These are phyloP conservation scores for Aleurites moluccanus DNA, from an alignment of 441 rosid genomes.

Conservation along the genomic window DNA sequence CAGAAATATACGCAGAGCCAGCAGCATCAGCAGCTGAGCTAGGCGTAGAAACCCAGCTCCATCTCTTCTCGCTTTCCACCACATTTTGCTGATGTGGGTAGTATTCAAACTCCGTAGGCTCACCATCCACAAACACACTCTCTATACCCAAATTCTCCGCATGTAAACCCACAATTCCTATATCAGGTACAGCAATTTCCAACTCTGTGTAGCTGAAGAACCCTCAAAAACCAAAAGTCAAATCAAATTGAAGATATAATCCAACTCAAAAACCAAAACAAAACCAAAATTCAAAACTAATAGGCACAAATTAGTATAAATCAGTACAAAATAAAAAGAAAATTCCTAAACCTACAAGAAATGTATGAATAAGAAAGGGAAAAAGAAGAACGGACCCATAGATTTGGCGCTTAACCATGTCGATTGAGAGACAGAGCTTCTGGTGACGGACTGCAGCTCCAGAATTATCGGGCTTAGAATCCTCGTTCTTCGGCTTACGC, in stretches of 20 bases:
- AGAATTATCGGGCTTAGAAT: constrained; percentile 61
- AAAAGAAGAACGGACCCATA: constrained; percentile 54
- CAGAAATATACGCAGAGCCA: constrained; percentile 56
- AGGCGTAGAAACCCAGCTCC: constrained; percentile 55
- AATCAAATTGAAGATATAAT: not conserved
- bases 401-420: constrained; percentile 66
- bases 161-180: constrained; percentile 82
- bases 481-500: constrained; percentile 82
- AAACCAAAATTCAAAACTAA: not conserved
- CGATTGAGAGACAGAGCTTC: constrained; percentile 89
- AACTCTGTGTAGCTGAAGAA: constrained; percentile 74
- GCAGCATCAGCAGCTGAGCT: constrained; percentile 85
- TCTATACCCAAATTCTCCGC: constrained; percentile 93
- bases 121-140: constrained; percentile 89
- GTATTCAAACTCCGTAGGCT: constrained; percentile 83
- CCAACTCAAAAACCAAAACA: not conserved
- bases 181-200: constrained; percentile 92
- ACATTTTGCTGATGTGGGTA: constrained; percentile 65
- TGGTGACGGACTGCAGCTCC: constrained; percentile 88
- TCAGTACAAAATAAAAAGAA: not conserved
- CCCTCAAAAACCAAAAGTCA: not conserved
- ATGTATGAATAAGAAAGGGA: not conserved
- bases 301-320: not conserved
- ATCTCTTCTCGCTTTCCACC: constrained; percentile 49
- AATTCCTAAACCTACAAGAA: constrained; percentile 1